Evolutionary conservation across 2,329 filamentous ascomycete genomes (phyloP), one percentile per base, ranked within the genome.

Genomic region (Verticillium nubilum): DNA sequence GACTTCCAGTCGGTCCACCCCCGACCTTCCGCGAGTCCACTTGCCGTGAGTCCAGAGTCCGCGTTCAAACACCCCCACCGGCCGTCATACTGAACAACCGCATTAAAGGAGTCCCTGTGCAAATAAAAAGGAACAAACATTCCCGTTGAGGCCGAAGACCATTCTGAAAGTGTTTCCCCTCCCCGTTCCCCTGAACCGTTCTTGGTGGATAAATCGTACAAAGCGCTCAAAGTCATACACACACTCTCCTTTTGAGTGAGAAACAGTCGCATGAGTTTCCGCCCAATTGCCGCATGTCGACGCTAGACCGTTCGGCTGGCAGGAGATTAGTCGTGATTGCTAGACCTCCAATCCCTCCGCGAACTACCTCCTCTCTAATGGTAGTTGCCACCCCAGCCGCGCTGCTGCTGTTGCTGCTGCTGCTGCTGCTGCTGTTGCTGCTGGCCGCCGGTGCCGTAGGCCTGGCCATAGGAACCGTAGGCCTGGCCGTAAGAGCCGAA

Each of bases 341-440:
- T 58, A 58, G 54, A 35, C 56, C 58, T 60, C 37, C 52, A 62
- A 52, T 58, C 54, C 59, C 58, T 50, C 53, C 57, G 42, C 42
- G 42, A 50, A 50, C 42, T 50, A 50, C 42, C 42, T 23, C 42
- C 13, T 23, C 19, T 23, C 71, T 79, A 78, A 66, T 82, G 77
- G 77, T 86, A 86, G 78, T 86, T 86, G 66, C 78, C 79, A 65
- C 83, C 83, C 83, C 83, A 86, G 67, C 83, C 82, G 64, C 81
- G 78, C 62, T 79, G 79, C 68, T 77, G 77, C 66, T 76, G 75
- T 64, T 79, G 74, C 61, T 69, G 69, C 62, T 72, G 70, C 31
- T 70, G 70, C 61, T 73, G 70, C 66, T 76, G 75, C 64, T 79
- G 74, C 61, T 69, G 69, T 63, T 72, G 69, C 37, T 69, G 70